Base-by-base conservation (phyloP, 106 monocot species). In the Allium fistulosum region DNA sequence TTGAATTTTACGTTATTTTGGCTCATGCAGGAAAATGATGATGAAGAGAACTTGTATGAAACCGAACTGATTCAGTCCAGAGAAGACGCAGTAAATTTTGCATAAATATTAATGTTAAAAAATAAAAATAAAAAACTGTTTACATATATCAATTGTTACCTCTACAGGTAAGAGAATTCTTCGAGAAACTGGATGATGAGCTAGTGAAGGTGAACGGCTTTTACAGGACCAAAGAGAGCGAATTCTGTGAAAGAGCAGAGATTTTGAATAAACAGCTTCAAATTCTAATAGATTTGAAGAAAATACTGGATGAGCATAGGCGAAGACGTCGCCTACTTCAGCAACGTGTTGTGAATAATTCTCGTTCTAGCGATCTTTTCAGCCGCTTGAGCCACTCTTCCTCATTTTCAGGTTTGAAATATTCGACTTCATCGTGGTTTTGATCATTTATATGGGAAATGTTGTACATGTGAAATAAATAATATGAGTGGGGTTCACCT, bases 241-340 rank as follows among this genome's bases (percentile, higher is more conserved):
- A 93, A 78, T 93, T 92, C 76, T 74, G 82, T 51, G 83, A 92
- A 69, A 73, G 99, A 45, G 87, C 82, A 1, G 93, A 99, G 28
- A 68, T 62, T 2, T 77, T 99, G 17, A 75, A 64, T 71, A 93
- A 87, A 71, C 99, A 99, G 82, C 87, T 99, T 9, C 86, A 90
- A 57, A 99, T 90, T 18, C 82, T 99, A 49, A 1, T 74, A 7
- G 99, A 93, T 17, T 71, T 99, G 49, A 92, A 90, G 81, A 79
- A 81, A 56, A 81, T 99, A 53, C 78, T 93, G 68, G 73, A 77
- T 7, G 90, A 87, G 12, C 77, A 75, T 47, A 58, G 66, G 62
- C 87, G 86, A n/a, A 71, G 80, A 46, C 72, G 63, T 49, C 82
- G 27, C 13, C 22, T 22, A 22, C 22, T 22, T 22, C 22, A 22